Conservation (phyloP, 495 filamentous ascomycete species). For the Xylaria flabelliformis region DNA sequence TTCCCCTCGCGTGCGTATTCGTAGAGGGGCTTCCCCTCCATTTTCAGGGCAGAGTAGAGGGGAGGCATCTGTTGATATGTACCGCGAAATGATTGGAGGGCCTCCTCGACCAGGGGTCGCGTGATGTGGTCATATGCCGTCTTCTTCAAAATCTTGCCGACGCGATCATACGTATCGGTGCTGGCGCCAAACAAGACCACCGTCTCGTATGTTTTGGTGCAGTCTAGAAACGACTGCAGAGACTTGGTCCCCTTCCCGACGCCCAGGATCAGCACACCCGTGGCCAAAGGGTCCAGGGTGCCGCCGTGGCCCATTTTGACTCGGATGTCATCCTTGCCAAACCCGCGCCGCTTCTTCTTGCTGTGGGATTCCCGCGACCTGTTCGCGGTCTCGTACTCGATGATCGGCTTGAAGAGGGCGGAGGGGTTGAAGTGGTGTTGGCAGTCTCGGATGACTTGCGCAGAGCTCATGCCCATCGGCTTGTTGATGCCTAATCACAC, state of each 20-base stretch:
- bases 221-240: slow-evolving; percentile 76
- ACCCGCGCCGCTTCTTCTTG: slow-evolving; percentile 61
- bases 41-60: slow-evolving; percentile 86
- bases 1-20: slow-evolving; percentile 94
- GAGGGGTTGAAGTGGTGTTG: slow-evolving; percentile 85
- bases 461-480: slow-evolving; percentile 81
- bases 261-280: slow-evolving; percentile 87
- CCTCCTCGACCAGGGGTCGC: slow-evolving; percentile 75
- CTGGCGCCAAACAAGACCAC: slow-evolving; percentile 88
- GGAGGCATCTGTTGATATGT: slow-evolving; percentile 91
- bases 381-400: slow-evolving; percentile 61
- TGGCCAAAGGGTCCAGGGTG: slow-evolving; percentile 92
- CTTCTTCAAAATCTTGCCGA: slow-evolving; percentile 79
- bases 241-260: slow-evolving; percentile 88
- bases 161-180: slow-evolving; percentile 88
- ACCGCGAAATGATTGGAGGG: slow-evolving; percentile 77
- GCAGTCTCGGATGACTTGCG: slow-evolving; percentile 83
- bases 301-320: slow-evolving; percentile 98
- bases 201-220: slow-evolving; percentile 92
- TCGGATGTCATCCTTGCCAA: slow-evolving; percentile 60
- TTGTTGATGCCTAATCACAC: slow-evolving; percentile 81
- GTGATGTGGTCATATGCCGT: slow-evolving; percentile 81
- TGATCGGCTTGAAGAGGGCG: slow-evolving; percentile 72
- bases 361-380: slow-evolving; percentile 59
- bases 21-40: slow-evolving; percentile 90